These are phyloP conservation scores for Pseudonitzschia multiseries DNA, from an alignment of 108 stramenopile species.

Conservation along the genomic window DNA sequence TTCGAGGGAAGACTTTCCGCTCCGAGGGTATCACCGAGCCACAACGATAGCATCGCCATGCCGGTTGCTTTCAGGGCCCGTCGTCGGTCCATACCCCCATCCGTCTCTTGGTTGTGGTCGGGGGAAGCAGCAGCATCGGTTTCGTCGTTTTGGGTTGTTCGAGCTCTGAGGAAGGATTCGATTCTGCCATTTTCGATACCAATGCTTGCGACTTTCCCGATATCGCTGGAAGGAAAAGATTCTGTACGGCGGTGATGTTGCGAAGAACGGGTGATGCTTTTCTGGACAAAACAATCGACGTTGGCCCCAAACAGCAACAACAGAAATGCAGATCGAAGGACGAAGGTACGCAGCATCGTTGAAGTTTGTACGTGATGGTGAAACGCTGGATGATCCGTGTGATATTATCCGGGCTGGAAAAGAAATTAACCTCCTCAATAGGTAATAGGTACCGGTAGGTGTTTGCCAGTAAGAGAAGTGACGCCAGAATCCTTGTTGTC, in stretches of 20 bases:
- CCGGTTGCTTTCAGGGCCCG: conserved; percentile 12
- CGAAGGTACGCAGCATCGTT: not conserved
- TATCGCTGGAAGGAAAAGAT: no score
- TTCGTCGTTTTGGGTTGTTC: not conserved
- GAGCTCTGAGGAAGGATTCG: not conserved
- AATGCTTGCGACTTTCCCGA: no score
- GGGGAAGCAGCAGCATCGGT: not conserved
- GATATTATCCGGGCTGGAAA: no score
- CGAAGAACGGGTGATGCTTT: not conserved
- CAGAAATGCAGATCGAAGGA: not conserved
- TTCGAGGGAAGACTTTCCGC: not conserved
- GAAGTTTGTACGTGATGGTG: no score
- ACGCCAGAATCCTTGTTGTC: no score
- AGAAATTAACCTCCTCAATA: no score
- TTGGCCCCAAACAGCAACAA: not conserved
- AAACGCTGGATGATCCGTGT: no score
- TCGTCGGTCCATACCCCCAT: conserved; percentile 1
- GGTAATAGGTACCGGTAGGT: no score
- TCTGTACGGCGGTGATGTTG: not conserved
- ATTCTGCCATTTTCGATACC: no score
- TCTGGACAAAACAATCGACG: not conserved
- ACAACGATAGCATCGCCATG: conserved; percentile 2
- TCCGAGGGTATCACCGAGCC: conserved; percentile 13
- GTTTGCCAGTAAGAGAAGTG: no score
- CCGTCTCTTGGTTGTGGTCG: not conserved